Evolutionary conservation across 1,139 yeast genomes (phyloP), one percentile per base, ranked within the genome.

Genomic region (Diutina catenulata): DNA sequence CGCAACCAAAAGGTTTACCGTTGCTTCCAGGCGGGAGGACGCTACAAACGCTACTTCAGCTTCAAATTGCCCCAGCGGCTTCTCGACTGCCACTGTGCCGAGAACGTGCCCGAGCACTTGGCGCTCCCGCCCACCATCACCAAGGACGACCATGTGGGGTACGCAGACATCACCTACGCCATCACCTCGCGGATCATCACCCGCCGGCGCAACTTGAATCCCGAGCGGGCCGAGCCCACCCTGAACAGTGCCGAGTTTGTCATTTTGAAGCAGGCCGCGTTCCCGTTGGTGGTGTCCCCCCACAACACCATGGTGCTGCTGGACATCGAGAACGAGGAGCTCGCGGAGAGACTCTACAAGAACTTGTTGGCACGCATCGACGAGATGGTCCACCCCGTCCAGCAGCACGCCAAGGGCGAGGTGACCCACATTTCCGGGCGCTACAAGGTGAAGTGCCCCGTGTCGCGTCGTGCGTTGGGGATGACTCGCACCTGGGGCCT

Each of bases 51-150:
- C 11, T 43, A 43, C 35, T 53, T 53, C 45, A 50, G 54, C 3
- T 53, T 53, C 42, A 50, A 50, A 33, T 46, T 53, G 24, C 58
- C 58, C 5, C 42, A 42, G 5, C 40, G 45, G 9, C 39, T 53
- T 6, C 46, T 53, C 33, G 58, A 53, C 37, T 21, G 55, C 0
- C 51, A 47, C 9, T 31, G 35, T 14, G 25, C 13, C 7, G 25
- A 31, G 8, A 14, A 8, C 6, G 14, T 31, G n/a, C 22, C 25
- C 4, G 35, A 31, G 10, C 35, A 31, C 18, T 26, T 31, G 6
- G 11, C n/a, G 11, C 25, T 31, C 8, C 35, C 35, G 5, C 35
- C 25, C 5, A 13, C 35, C 3, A 21, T 13, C 9, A 7, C 15
- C 9, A 31, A n/a, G 10, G 26, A 21, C 14, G n/a, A n/a, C n/a